Conservation (phyloP, 2,329 filamentous ascomycete genomes). For the Zymoseptoria tritici region DNA sequence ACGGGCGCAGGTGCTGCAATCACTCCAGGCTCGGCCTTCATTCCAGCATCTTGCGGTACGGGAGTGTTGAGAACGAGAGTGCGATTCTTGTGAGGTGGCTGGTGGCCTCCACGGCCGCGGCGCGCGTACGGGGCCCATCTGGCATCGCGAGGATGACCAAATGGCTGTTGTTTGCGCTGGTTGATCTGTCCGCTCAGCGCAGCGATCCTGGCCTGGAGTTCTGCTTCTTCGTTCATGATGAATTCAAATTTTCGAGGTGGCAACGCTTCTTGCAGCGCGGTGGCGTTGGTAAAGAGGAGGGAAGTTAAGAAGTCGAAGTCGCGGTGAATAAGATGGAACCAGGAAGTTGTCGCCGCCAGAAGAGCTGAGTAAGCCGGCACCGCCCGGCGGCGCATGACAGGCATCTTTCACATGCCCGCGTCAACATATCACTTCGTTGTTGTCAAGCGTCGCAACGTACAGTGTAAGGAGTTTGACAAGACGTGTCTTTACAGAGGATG, state of each 20-base stretch:
- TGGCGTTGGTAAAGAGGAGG: neutral
- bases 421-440: neutral
- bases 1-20: slow-evolving; percentile 4
- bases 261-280: neutral
- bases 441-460: neutral
- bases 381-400: too few relatives aligned
- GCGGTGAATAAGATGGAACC: neutral
- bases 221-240: slow-evolving; percentile 25
- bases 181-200: slow-evolving; percentile 27
- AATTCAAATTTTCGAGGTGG: neutral
- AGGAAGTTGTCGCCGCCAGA: neutral
- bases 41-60: neutral
- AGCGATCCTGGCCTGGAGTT: slow-evolving; percentile 26
- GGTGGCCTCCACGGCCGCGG: slow-evolving; percentile 20
- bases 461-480: neutral
- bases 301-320: neutral
- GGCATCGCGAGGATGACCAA: neutral
- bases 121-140: slow-evolving; percentile 23
- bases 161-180: slow-evolving; percentile 19
- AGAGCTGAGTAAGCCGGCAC: neutral
- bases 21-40: slow-evolving; percentile 9
- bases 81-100: slow-evolving; percentile 44
- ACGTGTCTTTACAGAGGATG: neutral
- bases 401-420: neutral
- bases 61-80: slow-evolving; percentile 47